phyloP scores from a whole-genome alignment of 768 basidiomycete species.

The Rubroboletus satanas region DNA sequence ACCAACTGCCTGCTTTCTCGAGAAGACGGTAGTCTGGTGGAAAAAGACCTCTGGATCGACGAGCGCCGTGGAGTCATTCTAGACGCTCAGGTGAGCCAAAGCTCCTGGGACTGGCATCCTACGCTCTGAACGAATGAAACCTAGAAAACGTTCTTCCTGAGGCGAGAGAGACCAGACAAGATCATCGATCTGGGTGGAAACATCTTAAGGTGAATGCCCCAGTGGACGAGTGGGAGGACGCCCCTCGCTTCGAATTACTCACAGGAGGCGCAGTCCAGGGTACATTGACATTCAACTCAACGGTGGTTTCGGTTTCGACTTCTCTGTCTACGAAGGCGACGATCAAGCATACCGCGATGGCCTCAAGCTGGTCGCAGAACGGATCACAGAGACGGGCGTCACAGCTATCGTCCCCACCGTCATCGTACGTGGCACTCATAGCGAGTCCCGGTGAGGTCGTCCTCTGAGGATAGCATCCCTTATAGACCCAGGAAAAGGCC shows the following conservation, averaged over 20 bases:
- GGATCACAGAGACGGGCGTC: slow-evolving; percentile 83
- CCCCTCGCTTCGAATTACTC: slow-evolving; percentile 2
- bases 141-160: slow-evolving; percentile 65
- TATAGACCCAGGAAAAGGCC: slow-evolving; percentile 72
- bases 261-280: slow-evolving; percentile 56
- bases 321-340: slow-evolving; percentile 74
- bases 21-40: slow-evolving; percentile 72
- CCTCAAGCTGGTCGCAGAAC: slow-evolving; percentile 64
- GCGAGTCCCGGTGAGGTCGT: neutral
- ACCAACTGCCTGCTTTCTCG: slow-evolving; percentile 80
- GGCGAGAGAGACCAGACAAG: slow-evolving; percentile 56
- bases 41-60: slow-evolving; percentile 82
- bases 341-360: slow-evolving; percentile 66
- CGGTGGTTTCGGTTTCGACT: slow-evolving; percentile 85
- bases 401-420: slow-evolving; percentile 72
- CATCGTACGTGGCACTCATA: slow-evolving; percentile 47
- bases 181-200: slow-evolving; percentile 71
- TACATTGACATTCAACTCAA: slow-evolving; percentile 88
- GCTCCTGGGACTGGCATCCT: neutral
- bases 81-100: slow-evolving; percentile 58
- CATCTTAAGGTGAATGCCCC: slow-evolving; percentile 57
- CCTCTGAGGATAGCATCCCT: neutral
- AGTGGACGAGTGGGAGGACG: neutral
- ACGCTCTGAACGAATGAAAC: slow-evolving; percentile 2
- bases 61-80: slow-evolving; percentile 67